These are phyloP conservation scores for Neofusicoccum umdonicola DNA, from an alignment of 2,329 filamentous ascomycete genomes.

Conservation along the genomic window DNA sequence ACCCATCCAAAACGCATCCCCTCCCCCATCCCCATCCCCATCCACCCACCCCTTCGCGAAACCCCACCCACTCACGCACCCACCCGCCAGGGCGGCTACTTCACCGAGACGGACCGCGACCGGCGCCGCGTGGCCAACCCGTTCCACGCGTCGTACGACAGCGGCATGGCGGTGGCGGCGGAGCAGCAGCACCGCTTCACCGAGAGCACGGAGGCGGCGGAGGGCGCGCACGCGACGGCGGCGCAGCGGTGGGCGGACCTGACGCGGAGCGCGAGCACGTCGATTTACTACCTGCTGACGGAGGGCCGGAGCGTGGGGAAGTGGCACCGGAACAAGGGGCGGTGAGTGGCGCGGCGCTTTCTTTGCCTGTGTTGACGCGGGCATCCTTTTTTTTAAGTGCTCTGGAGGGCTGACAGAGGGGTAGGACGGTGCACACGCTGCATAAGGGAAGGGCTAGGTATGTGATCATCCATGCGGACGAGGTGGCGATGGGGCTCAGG, in stretches of 20 bases:
- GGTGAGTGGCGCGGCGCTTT: not conserved
- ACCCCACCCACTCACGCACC: not conserved
- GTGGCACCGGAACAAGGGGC: slow-evolving; percentile 63
- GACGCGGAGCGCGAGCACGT: slow-evolving; percentile 56
- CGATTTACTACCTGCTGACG: slow-evolving; percentile 65
- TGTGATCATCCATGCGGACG: slow-evolving; percentile 58
- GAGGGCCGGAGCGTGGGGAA: slow-evolving; percentile 54
- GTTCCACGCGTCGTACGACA: slow-evolving; percentile 34
- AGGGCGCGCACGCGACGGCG: slow-evolving; percentile 33
- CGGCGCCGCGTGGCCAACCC: slow-evolving; percentile 51
- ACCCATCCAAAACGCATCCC: not conserved
- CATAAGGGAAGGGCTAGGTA: slow-evolving; percentile 63
- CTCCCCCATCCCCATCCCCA: too few species aligned
- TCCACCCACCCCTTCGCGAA: too few species aligned
- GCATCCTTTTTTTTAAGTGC: too few species aligned
- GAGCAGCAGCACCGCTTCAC: slow-evolving; percentile 25
- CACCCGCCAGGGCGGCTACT: slow-evolving; percentile 49
- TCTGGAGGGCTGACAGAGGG: not conserved
- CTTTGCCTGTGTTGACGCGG: not conserved
- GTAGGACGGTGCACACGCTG: slow-evolving; percentile 61
- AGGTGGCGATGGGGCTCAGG: slow-evolving; percentile 44
- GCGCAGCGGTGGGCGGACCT: slow-evolving; percentile 39
- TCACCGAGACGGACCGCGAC: slow-evolving; percentile 49
- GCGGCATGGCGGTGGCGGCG: not conserved
- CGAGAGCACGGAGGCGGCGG: slow-evolving; percentile 18